Evolutionary conservation across 164 flowering plant genomes (phyloP).

Genomic region (Piper longum): DNA sequence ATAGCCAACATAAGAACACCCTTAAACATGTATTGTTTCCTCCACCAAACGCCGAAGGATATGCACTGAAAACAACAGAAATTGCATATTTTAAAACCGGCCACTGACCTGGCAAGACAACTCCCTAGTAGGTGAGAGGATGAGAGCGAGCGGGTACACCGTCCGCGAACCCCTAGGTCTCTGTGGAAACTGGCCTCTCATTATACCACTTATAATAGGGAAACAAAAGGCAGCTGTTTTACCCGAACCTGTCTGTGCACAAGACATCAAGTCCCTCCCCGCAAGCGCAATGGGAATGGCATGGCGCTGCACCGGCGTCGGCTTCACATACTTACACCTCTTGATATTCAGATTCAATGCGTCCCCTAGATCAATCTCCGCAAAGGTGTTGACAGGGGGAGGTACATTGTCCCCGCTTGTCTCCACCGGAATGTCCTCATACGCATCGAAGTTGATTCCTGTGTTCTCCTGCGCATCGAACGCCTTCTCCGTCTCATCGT

Average conservation of each 20-base stretch:
- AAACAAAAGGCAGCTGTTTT: conserved; percentile 87
- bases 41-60: too few relatives aligned
- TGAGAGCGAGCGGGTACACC: conserved; percentile 61
- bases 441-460: conserved; percentile 69
- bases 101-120: conserved; percentile 50
- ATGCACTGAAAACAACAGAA: too few relatives aligned
- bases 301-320: conserved; percentile 71
- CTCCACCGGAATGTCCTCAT: conserved; percentile 74
- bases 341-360: conserved; percentile 46
- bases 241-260: conserved; percentile 82
- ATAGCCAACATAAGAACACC: background rate
- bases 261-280: conserved; percentile 72
- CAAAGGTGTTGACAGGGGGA: conserved; percentile 57
- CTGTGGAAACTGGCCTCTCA: conserved; percentile 36
- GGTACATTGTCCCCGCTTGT: conserved; percentile 72
- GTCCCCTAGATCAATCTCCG: conserved; percentile 60
- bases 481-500: conserved; percentile 20
- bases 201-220: conserved; percentile 66
- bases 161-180: conserved; percentile 44
- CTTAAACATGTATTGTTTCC: too few relatives aligned
- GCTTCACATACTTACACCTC: conserved; percentile 70
- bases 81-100: background rate
- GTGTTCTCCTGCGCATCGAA: conserved; percentile 37
- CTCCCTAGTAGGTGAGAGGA: conserved; percentile 75
- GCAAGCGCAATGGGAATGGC: conserved; percentile 65